A percentile compares a stretch with the other conserved stretches of the same genome.
Evolutionary conservation across 2,329 filamentous ascomycete species (phyloP).

Genomic region (Verticillium zaregamsianum): DNA sequence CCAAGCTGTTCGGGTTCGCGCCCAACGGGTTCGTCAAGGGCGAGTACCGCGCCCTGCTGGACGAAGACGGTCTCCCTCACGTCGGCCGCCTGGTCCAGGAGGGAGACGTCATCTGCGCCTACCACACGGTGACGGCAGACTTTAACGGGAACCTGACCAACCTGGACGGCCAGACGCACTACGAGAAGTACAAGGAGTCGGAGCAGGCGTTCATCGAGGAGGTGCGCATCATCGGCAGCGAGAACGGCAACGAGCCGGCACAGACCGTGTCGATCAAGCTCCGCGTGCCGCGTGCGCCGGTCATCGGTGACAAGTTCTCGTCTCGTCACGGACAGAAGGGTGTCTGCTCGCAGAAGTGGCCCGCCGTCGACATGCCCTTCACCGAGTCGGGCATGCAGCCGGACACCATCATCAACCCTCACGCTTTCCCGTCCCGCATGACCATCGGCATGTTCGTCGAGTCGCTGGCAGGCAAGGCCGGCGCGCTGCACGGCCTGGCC

Average conservation of each 20-base stretch:
- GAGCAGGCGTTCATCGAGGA: constrained; percentile 90
- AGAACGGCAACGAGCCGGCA: constrained; percentile 75
- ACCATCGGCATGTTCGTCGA: constrained; percentile 99
- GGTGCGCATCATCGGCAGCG: constrained; percentile 83
- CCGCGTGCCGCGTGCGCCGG: constrained; percentile 80
- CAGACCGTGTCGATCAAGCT: constrained; percentile 92
- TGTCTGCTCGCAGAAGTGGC: constrained; percentile 96
- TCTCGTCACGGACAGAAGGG: constrained; percentile 98
- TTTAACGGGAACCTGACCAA: constrained; percentile 77
- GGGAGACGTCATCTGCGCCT: constrained; percentile 83
- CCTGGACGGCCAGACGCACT: constrained; percentile 78
- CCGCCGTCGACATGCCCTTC: constrained; percentile 89
- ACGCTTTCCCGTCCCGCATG: constrained; percentile 99
- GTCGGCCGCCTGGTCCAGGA: constrained; percentile 74
- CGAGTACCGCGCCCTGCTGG: constrained; percentile 67
- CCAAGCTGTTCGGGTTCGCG: constrained; percentile 87
- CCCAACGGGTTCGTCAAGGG: constrained; percentile 70
- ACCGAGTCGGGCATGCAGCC: constrained; percentile 95
- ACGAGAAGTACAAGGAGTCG: constrained; percentile 90
- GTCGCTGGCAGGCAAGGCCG: constrained; percentile 91
- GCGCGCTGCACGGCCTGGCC: constrained; percentile 88
- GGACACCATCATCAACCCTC: constrained; percentile 97
- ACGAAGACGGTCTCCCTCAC: constrained; percentile 81
- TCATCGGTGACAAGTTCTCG: constrained; percentile 99
- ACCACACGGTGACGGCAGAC: constrained; percentile 81